phyloP scores from a whole-genome alignment of 164 flowering plant species.

The Vitis labrusca region DNA sequence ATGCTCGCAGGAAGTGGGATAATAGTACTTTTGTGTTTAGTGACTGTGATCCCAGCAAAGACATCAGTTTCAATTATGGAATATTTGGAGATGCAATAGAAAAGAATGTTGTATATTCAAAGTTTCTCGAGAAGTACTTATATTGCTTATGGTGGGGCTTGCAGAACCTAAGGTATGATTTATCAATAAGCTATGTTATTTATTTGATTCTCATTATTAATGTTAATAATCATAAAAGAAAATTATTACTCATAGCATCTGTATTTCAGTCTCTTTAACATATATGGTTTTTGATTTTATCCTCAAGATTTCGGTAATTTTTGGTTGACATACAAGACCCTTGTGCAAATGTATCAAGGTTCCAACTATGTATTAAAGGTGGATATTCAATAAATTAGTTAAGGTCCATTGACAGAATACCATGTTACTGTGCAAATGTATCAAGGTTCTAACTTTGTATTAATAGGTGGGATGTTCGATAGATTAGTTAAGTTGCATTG shows the following conservation, averaged over 20 bases:
- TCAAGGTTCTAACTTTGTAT: too few species aligned
- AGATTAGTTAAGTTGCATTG: too few species aligned
- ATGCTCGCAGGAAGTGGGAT: slow-evolving; percentile 47
- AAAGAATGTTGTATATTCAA: slow-evolving; percentile 59
- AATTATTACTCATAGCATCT: background rate
- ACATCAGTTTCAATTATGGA: slow-evolving; percentile 57
- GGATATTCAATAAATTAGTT: too few species aligned
- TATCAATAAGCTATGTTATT: background rate
- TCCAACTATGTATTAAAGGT: too few species aligned
- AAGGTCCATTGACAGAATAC: too few species aligned
- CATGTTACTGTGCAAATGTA: too few species aligned
- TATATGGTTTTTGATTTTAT: too few species aligned
- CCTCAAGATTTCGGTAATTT: too few species aligned
- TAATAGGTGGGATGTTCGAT: too few species aligned
- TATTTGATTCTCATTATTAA: background rate
- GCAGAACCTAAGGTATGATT: slow-evolving; percentile 79
- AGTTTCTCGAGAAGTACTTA: slow-evolving; percentile 71
- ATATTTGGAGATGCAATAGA: slow-evolving; percentile 63
- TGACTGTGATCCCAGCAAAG: slow-evolving; percentile 54
- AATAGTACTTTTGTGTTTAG: slow-evolving; percentile 53
- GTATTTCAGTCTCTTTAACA: too few species aligned
- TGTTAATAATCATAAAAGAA: background rate
- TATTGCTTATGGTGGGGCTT: slow-evolving; percentile 98
- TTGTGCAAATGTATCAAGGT: too few species aligned
- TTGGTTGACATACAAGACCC: too few species aligned